A percentile compares a stretch with the other conserved stretches of the same genome.
Evolutionary conservation across 495 filamentous ascomycete genomes (phyloP).

Genomic region (Neurospora intermedia): DNA sequence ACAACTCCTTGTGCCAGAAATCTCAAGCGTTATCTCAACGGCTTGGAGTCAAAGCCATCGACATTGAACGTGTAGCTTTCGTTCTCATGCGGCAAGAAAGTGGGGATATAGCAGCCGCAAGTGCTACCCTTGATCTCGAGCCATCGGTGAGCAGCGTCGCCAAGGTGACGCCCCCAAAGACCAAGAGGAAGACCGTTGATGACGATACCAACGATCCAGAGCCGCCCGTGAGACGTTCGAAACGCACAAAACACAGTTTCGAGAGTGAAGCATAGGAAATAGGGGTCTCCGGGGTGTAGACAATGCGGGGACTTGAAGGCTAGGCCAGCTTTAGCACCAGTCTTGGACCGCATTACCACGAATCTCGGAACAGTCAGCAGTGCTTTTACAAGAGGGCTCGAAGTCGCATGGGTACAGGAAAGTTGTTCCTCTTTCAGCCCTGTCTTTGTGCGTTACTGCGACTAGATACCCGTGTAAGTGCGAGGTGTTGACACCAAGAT

Average conservation of each 20-base stretch:
- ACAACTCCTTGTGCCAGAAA: constrained; percentile 39
- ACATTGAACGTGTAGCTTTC: constrained; percentile 61
- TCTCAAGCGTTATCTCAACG: constrained; percentile 35
- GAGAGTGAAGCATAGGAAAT: neutral
- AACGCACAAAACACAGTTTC: constrained; percentile 16
- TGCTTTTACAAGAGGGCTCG: constrained; percentile 1
- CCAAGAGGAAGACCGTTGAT: constrained; percentile 26
- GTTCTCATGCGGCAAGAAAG: constrained; percentile 38
- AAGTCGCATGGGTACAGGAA: neutral
- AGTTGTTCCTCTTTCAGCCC: constrained; percentile 15
- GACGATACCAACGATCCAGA: constrained; percentile 9
- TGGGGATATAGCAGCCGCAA: neutral
- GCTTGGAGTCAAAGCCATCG: constrained; percentile 43
- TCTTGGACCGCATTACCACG: neutral
- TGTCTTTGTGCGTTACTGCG: constrained; percentile 1
- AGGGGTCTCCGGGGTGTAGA: neutral
- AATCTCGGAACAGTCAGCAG: constrained; percentile 9
- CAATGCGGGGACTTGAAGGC: neutral
- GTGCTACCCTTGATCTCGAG: neutral
- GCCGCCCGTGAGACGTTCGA: constrained; percentile 15
- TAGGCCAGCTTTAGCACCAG: neutral
- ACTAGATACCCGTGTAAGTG: neutral
- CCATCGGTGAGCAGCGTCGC: neutral
- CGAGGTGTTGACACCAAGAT: constrained; percentile 7
- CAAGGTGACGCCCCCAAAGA: constrained; percentile 1